Conservation (phyloP, 768 basidiomycete species). For the Obba rivulosa region DNA sequence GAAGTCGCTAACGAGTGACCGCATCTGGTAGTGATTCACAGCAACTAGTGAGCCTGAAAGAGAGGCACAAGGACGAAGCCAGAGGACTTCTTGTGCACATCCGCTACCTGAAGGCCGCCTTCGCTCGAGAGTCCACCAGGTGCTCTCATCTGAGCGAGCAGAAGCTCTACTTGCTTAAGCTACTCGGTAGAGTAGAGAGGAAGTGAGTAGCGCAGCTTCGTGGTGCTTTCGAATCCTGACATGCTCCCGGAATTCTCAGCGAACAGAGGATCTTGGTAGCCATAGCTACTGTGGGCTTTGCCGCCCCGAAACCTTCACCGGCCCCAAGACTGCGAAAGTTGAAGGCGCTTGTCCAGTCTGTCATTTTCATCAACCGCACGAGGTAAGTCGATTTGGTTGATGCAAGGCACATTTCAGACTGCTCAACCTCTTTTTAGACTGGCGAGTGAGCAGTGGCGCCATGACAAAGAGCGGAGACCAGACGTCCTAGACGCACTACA, state of each 20-base stretch:
- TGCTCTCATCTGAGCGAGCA: constrained; percentile 76
- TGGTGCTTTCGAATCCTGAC: neutral
- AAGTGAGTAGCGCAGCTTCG: constrained; percentile 39
- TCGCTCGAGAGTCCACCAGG: constrained; percentile 77
- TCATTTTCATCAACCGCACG: constrained; percentile 61
- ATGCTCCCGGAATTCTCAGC: constrained; percentile 29
- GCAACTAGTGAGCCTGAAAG: constrained; percentile 49
- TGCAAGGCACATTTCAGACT: neutral
- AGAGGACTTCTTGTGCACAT: constrained; percentile 91
- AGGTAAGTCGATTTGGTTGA: constrained; percentile 40
- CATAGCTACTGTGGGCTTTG: constrained; percentile 70
- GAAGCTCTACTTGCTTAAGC: constrained; percentile 77
- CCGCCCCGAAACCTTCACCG: constrained; percentile 29
- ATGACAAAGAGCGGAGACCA: constrained; percentile 54
- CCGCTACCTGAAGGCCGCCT: constrained; percentile 87
- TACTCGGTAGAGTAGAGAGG: constrained; percentile 67
- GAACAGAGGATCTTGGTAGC: constrained; percentile 69
- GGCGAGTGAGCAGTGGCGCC: constrained; percentile 59
- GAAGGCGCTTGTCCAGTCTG: constrained; percentile 48
- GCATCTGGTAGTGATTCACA: constrained; percentile 40
- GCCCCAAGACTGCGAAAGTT: constrained; percentile 43
- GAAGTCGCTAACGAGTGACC: neutral
- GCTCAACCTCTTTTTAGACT: constrained; percentile 35
- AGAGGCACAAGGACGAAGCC: constrained; percentile 79
- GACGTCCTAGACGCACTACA: constrained; percentile 62